phyloP scores from a whole-genome alignment of 2,329 filamentous ascomycete species.

The Pseudophaeomoniella oleicola region DNA sequence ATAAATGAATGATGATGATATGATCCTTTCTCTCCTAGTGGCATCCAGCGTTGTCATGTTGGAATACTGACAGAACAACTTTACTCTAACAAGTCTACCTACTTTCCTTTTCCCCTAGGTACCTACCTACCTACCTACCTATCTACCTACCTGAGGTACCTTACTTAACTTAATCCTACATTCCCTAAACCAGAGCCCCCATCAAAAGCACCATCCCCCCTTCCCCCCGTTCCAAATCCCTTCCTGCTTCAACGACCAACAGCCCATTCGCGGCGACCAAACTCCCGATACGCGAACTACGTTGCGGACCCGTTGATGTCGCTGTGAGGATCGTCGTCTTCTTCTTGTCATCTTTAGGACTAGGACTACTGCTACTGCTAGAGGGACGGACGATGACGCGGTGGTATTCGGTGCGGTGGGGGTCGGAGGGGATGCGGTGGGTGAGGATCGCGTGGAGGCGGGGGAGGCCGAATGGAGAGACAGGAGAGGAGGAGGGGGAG shows the following conservation, averaged over 20 bases:
- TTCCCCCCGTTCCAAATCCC: conserved; percentile 49
- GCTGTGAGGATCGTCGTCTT: conserved; percentile 53
- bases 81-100: no score
- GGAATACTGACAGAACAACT: no score
- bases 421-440: conserved; percentile 61
- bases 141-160: no score
- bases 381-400: conserved; percentile 57
- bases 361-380: conserved; percentile 43
- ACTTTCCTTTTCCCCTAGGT: no score
- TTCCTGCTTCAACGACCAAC: conserved; percentile 34
- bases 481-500: conserved; percentile 41
- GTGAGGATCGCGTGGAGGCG: conserved; percentile 56
- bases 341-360: no score
- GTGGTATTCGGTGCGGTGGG: conserved; percentile 73
- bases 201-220: conserved; percentile 59
- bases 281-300: conserved; percentile 81
- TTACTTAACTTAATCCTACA: no score
- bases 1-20: no score
- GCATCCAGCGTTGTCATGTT: no score
- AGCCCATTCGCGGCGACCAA: conserved; percentile 79
- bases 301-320: conserved; percentile 73
- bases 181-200: no score
- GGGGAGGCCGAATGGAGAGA: conserved; percentile 49
- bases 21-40: no score
- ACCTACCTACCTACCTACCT: no score